These are phyloP conservation scores for Cyamopsis tetragonoloba DNA, from an alignment of 306 rosid species.

Conservation along the genomic window DNA sequence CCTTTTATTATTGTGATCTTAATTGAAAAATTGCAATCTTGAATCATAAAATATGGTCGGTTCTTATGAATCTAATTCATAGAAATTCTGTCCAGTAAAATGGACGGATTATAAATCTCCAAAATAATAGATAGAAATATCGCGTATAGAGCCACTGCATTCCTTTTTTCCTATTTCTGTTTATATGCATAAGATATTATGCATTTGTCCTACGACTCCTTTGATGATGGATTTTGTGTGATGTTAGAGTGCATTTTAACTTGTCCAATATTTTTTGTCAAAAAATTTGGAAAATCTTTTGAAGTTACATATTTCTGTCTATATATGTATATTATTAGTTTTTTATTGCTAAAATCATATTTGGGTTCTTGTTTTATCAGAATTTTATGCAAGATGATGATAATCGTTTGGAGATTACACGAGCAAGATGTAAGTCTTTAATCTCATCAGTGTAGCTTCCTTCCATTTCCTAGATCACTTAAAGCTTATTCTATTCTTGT, in stretches of 20 bases:
- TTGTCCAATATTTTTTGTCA: not conserved
- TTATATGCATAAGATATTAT: not conserved
- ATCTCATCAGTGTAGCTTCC: not conserved
- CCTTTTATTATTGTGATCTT: too few relatives aligned
- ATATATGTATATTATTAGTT: not conserved
- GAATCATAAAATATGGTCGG: not conserved
- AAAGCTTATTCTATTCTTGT: slow-evolving; percentile 28
- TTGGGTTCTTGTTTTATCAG: slow-evolving; percentile 36
- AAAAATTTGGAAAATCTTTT: not conserved
- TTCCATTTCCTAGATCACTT: slow-evolving; percentile 4
- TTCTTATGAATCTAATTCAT: not conserved
- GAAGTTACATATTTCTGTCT: not conserved
- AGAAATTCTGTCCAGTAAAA: too few relatives aligned
- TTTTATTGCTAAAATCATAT: slow-evolving; percentile 4
- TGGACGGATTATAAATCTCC: too few relatives aligned
- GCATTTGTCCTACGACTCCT: not conserved
- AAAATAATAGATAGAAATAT: too few relatives aligned
- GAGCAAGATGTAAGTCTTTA: slow-evolving; percentile 62
- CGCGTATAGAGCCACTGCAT: too few relatives aligned
- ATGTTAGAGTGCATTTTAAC: not conserved
- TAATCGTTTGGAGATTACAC: slow-evolving; percentile 69
- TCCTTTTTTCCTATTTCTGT: not conserved
- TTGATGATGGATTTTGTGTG: not conserved
- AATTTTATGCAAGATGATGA: slow-evolving; percentile 72
- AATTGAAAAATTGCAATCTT: too few relatives aligned